phyloP scores from a whole-genome alignment of 805 yeast species.

The Candida peoriensis region DNA sequence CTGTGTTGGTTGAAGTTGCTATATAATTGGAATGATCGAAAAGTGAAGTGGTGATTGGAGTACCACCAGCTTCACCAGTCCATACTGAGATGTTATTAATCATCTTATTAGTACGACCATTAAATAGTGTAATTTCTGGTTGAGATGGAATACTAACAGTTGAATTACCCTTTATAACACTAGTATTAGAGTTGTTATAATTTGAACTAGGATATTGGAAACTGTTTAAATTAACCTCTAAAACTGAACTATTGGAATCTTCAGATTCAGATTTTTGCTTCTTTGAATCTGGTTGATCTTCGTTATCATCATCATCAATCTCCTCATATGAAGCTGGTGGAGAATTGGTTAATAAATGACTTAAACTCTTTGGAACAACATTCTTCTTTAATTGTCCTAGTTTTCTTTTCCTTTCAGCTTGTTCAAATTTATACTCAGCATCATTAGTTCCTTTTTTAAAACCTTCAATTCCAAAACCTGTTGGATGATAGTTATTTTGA shows the following conservation, averaged over 20 bases:
- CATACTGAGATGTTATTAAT: slow-evolving; percentile 56
- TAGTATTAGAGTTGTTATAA: slow-evolving; percentile 3
- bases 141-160: slow-evolving; percentile 8
- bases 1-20: slow-evolving; percentile 4
- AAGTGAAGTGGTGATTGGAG: slow-evolving; percentile 19
- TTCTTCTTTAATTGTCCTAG: slow-evolving; percentile 47
- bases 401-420: slow-evolving; percentile 41
- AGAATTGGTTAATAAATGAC: slow-evolving; percentile 44
- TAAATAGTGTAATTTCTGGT: slow-evolving; percentile 20
- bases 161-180: too few species aligned
- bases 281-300: slow-evolving; percentile 10
- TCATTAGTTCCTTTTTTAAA: slow-evolving; percentile 26
- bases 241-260: slow-evolving; percentile 10
- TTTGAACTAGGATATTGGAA: slow-evolving; percentile 14
- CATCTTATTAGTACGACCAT: slow-evolving; percentile 52
- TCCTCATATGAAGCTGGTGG: slow-evolving; percentile 30
- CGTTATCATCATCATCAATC: slow-evolving; percentile 27
- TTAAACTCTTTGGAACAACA: slow-evolving; percentile 49
- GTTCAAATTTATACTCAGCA: slow-evolving; percentile 40
- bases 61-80: slow-evolving; percentile 44
- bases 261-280: slow-evolving; percentile 9
- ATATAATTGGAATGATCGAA: slow-evolving; percentile 21
- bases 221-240: slow-evolving; percentile 15
- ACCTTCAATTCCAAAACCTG: slow-evolving; percentile 16
- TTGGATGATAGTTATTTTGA: slow-evolving; percentile 23